Evolutionary conservation across 2,329 filamentous ascomycete species (phyloP).

Genomic region (Penicillium sp.): DNA sequence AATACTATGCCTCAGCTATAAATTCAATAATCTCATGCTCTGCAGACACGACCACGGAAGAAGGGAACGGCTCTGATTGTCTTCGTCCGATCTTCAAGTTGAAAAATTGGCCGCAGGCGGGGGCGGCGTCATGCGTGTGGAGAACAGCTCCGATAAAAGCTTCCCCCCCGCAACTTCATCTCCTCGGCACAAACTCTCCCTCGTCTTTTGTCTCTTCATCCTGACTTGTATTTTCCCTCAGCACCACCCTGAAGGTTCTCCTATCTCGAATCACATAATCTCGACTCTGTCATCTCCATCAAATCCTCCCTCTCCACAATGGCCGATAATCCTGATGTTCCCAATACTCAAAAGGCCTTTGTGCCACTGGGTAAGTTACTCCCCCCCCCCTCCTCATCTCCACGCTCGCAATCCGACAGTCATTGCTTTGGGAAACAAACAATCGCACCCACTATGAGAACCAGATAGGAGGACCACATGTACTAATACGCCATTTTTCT

Average conservation of each 20-base stretch:
- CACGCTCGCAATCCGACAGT: neutral
- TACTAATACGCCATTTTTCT: too few species aligned
- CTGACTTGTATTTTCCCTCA: neutral
- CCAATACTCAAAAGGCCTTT: conserved; percentile 42
- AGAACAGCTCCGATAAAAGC: conserved; percentile 5
- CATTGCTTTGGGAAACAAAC: too few species aligned
- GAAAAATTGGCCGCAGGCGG: neutral
- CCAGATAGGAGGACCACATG: too few species aligned
- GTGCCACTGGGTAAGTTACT: conserved; percentile 40
- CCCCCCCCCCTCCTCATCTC: conserved; percentile 1
- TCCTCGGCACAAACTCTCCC: neutral
- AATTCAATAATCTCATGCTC: too few species aligned
- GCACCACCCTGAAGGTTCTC: neutral
- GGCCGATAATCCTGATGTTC: conserved; percentile 32
- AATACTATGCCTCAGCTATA: too few species aligned
- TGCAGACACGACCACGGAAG: too few species aligned
- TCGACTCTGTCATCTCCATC: too few species aligned
- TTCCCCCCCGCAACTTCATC: conserved; percentile 7
- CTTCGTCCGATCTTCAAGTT: too few species aligned
- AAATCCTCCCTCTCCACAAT: conserved; percentile 16
- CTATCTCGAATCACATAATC: too few species aligned
- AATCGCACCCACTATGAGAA: too few species aligned
- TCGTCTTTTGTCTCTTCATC: neutral
- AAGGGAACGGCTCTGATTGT: too few species aligned
- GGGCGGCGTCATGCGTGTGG: neutral